Conservation (phyloP, 163 green algal species). For the Volvox carteri region DNA sequence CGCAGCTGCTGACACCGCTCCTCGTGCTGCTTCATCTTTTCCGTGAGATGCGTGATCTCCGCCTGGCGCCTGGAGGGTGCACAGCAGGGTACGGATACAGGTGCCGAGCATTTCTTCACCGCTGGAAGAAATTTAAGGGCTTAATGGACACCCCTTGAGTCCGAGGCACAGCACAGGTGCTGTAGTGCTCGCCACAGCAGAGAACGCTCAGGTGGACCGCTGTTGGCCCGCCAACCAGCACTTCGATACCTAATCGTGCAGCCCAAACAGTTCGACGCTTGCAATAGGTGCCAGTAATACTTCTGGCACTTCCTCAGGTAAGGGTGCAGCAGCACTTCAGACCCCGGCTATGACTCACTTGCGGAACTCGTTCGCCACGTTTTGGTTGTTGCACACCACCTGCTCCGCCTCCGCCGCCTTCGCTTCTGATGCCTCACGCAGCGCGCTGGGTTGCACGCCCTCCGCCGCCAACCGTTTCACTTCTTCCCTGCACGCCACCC, state of each 20-base stretch:
- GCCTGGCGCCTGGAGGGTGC: constrained; percentile 32
- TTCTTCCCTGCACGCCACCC: not conserved
- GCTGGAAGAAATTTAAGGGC: too few relatives aligned
- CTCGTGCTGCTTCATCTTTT: constrained; percentile 17
- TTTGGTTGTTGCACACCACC: constrained; percentile 82
- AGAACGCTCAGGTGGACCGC: too few relatives aligned
- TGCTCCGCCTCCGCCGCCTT: constrained; percentile 63
- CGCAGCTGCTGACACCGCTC: constrained; percentile 10
- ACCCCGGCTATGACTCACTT: constrained; percentile 32
- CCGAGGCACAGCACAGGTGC: too few relatives aligned
- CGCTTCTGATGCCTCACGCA: constrained; percentile 23
- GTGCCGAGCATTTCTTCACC: too few relatives aligned
- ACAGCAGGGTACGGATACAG: too few relatives aligned
- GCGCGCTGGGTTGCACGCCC: not conserved
- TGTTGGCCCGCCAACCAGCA: too few relatives aligned
- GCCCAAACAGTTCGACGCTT: too few relatives aligned
- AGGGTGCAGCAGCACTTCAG: not conserved
- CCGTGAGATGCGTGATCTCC: constrained; percentile 40
- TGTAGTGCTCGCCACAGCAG: too few relatives aligned
- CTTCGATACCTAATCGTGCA: too few relatives aligned
- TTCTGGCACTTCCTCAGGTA: not conserved
- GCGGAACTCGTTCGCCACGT: constrained; percentile 82
- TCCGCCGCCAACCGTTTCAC: not conserved
- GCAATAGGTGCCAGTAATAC: too few relatives aligned
- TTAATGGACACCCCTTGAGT: too few relatives aligned